phyloP scores from a whole-genome alignment of 2,329 filamentous ascomycete species.

The Calycina herbarum region DNA sequence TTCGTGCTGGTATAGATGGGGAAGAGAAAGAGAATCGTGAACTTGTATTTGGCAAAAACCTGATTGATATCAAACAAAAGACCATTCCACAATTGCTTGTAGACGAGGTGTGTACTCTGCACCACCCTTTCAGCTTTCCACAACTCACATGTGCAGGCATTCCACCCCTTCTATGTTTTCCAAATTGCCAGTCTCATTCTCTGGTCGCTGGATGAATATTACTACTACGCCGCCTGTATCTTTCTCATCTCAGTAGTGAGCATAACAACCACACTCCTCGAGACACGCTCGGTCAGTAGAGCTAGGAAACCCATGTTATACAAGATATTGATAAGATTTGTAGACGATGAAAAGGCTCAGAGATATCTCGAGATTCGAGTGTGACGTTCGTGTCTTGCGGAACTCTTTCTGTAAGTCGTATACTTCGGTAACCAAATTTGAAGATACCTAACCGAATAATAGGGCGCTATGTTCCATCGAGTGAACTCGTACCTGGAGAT shows the following conservation, averaged over 20 bases:
- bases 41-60: conserved; percentile 82
- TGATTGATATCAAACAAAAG: conserved; percentile 93
- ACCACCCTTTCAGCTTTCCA: conserved; percentile 7
- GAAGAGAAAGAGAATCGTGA: conserved; percentile 85
- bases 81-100: conserved; percentile 77
- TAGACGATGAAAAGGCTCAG: conserved; percentile 85
- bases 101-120: conserved; percentile 65
- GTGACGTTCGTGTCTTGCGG: conserved; percentile 87
- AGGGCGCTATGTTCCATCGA: conserved; percentile 83
- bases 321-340: conserved; percentile 11
- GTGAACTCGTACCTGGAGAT: conserved; percentile 90
- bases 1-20: conserved; percentile 79
- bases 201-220: conserved; percentile 96
- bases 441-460: conserved; percentile 12
- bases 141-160: conserved; percentile 56
- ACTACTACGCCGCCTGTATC: conserved; percentile 95
- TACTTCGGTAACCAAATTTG: background rate
- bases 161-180: conserved; percentile 98
- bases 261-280: conserved; percentile 83
- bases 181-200: conserved; percentile 91
- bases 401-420: conserved; percentile 79
- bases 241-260: conserved; percentile 93
- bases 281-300: conserved; percentile 73
- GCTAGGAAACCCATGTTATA: conserved; percentile 13
- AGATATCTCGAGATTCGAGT: conserved; percentile 93